phyloP scores from a whole-genome alignment of 1,139 yeast genomes.

The Saccharomyces pastorianus region DNA sequence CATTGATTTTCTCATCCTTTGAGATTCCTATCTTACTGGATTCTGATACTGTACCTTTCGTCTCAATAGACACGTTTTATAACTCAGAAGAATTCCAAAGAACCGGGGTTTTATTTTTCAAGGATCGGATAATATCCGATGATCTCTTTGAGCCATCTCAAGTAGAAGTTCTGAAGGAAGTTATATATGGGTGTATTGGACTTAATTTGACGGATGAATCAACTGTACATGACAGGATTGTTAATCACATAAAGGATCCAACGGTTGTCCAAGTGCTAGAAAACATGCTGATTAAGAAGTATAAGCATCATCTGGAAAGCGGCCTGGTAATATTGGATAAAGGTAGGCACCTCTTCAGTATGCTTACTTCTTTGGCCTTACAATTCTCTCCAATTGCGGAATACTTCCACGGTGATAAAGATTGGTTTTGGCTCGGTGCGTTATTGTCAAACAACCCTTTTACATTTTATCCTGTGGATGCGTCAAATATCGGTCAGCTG shows the following conservation, averaged over 20 bases:
- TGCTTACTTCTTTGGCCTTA: conserved; percentile 39
- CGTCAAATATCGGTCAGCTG: conserved; percentile 4
- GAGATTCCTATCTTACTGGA: conserved; percentile 43
- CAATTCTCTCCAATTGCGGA: conserved; percentile 15
- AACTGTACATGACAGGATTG: background rate
- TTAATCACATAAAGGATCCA: background rate
- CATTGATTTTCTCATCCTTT: conserved; percentile 42
- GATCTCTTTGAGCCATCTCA: background rate
- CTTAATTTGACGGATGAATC: background rate
- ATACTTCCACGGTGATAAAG: conserved; percentile 47
- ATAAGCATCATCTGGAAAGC: conserved; percentile 45
- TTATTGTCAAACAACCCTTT: conserved; percentile 9
- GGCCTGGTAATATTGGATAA: conserved; percentile 45
- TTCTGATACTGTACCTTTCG: conserved; percentile 47
- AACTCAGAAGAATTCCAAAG: conserved; percentile 34
- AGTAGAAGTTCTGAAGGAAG: background rate
- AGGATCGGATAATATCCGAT: conserved; percentile 33
- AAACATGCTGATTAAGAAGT: background rate
- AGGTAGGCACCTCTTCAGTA: conserved; percentile 37
- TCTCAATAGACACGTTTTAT: conserved; percentile 9
- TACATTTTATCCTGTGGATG: conserved; percentile 3
- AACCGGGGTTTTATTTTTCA: conserved; percentile 38
- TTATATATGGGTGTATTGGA: background rate
- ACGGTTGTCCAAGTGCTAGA: background rate
- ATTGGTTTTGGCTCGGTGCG: conserved; percentile 47